A percentile compares a stretch with the other conserved stretches of the same genome.
phyloP scores from a whole-genome alignment of 805 yeast species.

The Metschnikowia picachoensis region DNA sequence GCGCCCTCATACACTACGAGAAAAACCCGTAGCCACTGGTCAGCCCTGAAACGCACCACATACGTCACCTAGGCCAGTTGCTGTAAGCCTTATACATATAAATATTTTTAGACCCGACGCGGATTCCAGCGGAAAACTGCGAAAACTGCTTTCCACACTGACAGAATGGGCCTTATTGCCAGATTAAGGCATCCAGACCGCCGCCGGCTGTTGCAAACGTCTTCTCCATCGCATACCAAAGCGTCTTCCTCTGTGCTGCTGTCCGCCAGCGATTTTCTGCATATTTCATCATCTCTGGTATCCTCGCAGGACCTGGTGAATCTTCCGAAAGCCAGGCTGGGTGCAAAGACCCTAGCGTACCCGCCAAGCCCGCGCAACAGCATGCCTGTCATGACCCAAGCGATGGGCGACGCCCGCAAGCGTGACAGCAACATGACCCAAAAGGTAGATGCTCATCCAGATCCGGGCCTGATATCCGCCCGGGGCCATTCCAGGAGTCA shows the following conservation, averaged over 20 bases:
- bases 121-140: too few relatives aligned
- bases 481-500: too few relatives aligned
- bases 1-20: not conserved
- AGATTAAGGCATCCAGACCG: slow-evolving; percentile 14
- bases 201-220: not conserved
- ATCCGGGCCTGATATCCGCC: too few relatives aligned
- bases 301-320: slow-evolving; percentile 19
- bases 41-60: too few relatives aligned
- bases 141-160: not conserved
- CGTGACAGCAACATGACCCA: too few relatives aligned
- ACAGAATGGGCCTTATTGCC: slow-evolving; percentile 22
- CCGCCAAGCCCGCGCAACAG: slow-evolving; percentile 5
- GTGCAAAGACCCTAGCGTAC: not conserved
- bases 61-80: not conserved
- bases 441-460: too few relatives aligned
- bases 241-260: slow-evolving; percentile 9
- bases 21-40: not conserved
- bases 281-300: slow-evolving; percentile 28
- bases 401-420: not conserved
- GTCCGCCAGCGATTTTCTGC: slow-evolving; percentile 32
- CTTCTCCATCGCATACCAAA: slow-evolving; percentile 7
- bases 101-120: not conserved
- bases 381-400: slow-evolving; percentile 1
- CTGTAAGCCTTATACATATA: not conserved
- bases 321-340: not conserved